Evolutionary conservation across 148 eudicot genomes (phyloP), one percentile per base, ranked within the genome.

Genomic region (Fallopia convolvulus): DNA sequence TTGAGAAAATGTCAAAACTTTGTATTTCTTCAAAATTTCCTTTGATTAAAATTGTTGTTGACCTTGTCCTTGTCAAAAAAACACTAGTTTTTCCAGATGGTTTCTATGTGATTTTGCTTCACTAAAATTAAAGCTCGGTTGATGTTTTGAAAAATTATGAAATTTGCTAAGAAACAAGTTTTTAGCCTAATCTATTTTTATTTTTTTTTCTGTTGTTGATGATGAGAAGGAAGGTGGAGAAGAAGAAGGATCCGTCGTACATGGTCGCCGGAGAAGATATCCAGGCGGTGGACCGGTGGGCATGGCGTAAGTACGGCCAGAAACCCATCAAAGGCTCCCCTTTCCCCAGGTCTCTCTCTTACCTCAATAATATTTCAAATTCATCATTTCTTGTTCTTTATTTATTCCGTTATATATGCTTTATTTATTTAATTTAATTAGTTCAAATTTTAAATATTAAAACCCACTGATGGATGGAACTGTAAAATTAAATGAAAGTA

Each of bases 271-370:
- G 46, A 42, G 44, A 21, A 20, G 17, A 68, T 5, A 4, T 68
- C 8, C 20, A 6, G 42, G 11, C 44, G 44, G 20, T 68, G 44
- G 72, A 68, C 72, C 1, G 3, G 20, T 68, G 72, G 72, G 72
- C 72, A 17, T 68, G 72, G 72, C 72, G 72, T 13, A 68, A 68
- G 20, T 68, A 68, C 44, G 72, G 72, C 72, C 72, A 39, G 14
- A 68, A 68, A 7, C 44, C 72, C 20, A 39, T 68, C 44, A 68
- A 68, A 39, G 72, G 44, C 46, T 15, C 6, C 6, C 1, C 20
- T 6, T 68, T 33, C 44, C 72, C 44, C 13, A 36, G 72, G 72
- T 68, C 32, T 18, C 2, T 13, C 5, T 50, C 30, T 26, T 26
- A 26, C 30, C 30, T 26, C 30, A 26, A 26, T 12, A 26, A 26